Conservation (phyloP, 495 filamentous ascomycete species). For the Aspergillus haitiensis region DNA sequence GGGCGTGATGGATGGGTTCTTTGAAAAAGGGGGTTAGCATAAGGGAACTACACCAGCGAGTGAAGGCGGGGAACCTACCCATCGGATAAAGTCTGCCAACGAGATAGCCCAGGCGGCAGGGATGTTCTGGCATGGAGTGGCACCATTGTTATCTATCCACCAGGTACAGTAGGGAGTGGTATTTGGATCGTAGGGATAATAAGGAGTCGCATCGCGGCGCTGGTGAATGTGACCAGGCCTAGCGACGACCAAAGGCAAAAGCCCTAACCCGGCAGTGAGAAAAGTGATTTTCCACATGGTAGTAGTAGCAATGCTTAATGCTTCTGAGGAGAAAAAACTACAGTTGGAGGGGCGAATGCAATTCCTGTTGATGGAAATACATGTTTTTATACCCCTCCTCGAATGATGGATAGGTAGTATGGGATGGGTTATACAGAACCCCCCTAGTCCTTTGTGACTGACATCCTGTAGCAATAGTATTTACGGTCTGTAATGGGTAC, state of each 20-base stretch:
- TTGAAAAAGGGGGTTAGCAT: no score
- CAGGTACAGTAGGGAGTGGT: constrained; percentile 11
- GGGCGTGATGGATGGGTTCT: constrained; percentile 13
- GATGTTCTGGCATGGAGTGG: not conserved
- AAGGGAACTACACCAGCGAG: not conserved
- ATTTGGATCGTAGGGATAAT: constrained; percentile 2
- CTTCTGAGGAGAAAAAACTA: not conserved
- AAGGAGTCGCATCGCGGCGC: not conserved
- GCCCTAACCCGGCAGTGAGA: not conserved
- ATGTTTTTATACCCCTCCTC: not conserved
- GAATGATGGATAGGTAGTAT: no score
- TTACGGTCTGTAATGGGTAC: no score
- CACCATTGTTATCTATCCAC: constrained; percentile 10
- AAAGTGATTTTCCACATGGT: not conserved
- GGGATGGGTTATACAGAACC: no score
- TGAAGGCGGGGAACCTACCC: not conserved
- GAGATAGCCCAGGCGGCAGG: constrained; percentile 1
- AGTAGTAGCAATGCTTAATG: not conserved
- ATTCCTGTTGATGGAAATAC: not conserved
- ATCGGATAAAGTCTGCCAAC: constrained; percentile 3
- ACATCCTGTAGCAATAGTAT: no score
- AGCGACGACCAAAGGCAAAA: not conserved
- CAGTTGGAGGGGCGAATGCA: not conserved
- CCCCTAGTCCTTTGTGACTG: no score
- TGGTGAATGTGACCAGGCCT: not conserved